Conservation (phyloP, 2,329 filamentous ascomycete species). For the Microsporum ferrugineum region DNA sequence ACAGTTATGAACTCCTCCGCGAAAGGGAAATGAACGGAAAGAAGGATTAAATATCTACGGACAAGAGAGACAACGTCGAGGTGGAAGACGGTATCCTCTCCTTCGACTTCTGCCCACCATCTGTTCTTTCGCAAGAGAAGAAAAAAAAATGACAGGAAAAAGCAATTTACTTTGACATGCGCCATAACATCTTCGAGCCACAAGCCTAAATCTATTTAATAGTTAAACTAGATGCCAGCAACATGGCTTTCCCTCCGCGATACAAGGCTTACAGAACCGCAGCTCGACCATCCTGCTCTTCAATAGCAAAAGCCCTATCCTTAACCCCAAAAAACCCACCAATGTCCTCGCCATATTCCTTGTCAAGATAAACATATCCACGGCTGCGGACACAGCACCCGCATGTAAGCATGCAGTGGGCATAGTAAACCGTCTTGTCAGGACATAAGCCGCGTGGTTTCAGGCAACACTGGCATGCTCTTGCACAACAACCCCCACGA, state of each 20-base stretch:
- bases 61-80: no score
- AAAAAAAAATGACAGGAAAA: background rate
- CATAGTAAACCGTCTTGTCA: slow-evolving; percentile 1
- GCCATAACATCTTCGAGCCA: background rate
- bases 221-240: no score
- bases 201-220: background rate
- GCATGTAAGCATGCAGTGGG: slow-evolving; percentile 1
- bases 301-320: background rate
- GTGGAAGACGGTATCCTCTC: background rate
- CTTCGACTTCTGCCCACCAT: background rate
- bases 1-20: no score
- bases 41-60: no score
- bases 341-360: background rate
- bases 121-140: background rate
- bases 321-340: background rate
- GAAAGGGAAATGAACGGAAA: no score
- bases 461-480: slow-evolving; percentile 4
- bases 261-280: no score
- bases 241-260: no score
- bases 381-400: slow-evolving; percentile 1
- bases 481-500: background rate
- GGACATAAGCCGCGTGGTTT: background rate
- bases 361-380: background rate
- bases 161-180: background rate
- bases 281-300: background rate